Evolutionary conservation across 2,329 filamentous ascomycete genomes (phyloP).

Genomic region (Cladosporium sp.): DNA sequence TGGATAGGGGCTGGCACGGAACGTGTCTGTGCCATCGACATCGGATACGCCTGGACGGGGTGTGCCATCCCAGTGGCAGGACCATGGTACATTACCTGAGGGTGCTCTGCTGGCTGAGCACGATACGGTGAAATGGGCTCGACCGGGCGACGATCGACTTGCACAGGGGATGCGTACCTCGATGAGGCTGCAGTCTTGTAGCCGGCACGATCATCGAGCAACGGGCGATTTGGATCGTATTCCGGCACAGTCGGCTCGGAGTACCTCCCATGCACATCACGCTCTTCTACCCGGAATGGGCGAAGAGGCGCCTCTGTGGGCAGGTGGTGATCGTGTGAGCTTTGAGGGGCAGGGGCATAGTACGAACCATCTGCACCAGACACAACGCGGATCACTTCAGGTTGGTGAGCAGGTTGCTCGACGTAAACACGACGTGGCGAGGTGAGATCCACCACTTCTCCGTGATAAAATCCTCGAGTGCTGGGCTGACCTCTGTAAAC

Average conservation of each 20-base stretch:
- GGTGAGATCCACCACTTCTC: slow-evolving; percentile 6
- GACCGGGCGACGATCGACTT: neutral
- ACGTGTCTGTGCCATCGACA: slow-evolving; percentile 13
- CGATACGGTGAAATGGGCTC: neutral
- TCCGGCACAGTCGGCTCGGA: neutral
- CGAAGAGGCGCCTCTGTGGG: neutral
- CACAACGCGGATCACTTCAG: neutral
- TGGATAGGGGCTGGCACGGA: slow-evolving; percentile 23
- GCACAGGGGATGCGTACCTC: neutral
- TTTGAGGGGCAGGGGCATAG: neutral
- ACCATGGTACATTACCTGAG: slow-evolving; percentile 7
- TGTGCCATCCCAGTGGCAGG: neutral
- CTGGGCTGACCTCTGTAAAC: neutral
- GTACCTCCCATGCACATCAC: neutral
- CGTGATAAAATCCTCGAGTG: neutral
- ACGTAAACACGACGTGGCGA: neutral
- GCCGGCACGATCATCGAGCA: neutral
- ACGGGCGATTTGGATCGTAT: slow-evolving; percentile 1
- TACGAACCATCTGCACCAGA: neutral
- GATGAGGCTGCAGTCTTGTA: neutral
- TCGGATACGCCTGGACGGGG: neutral
- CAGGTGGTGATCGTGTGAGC: neutral
- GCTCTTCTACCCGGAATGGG: neutral
- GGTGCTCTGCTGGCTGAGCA: neutral
- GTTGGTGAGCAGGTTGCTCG: neutral